Base-by-base conservation (phyloP, 1,284 basidiomycete genomes). In the Cryptococcus sp. region DNA sequence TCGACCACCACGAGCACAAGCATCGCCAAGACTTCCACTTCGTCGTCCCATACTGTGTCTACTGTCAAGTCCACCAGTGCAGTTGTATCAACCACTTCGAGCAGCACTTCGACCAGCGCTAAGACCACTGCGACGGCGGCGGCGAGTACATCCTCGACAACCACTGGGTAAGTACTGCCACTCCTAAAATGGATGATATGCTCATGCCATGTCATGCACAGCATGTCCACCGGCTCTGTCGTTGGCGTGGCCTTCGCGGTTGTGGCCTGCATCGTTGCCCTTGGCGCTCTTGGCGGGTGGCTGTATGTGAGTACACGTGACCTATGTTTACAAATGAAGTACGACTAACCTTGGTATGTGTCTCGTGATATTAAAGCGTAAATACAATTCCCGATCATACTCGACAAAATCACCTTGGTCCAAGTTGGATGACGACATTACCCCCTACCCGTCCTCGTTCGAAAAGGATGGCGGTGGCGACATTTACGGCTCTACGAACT, bases 351-450 rank as follows among this genome's bases (percentile, higher is more conserved):
- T 34, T 34, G n/a, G 13, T 34, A 34, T 34, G 13, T 34, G 29
- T 34, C 23, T 52, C 45, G 47, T 40, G 41, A 29, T 46, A 53
- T 23, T 47, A 17, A 45, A 65, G 59, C 69, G 70, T 50, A 73
- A 73, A 59, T 62, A 62, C 54, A 47, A 58, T 26, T 41, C 54
- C 11, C 56, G 69, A 23, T 61, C 64, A 4, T 68, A 69, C 54
- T 53, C 58, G n/a, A 46, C 41, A n/a, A 56, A 65, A 41, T 46
- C 61, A 13, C 63, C 69, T 10, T 76, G 74, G 74, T 46, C 64
- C 40, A 68, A 70, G 60, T 67, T 76, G 46, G 68, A 70, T 53
- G 72, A 76, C 54, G 70, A 76, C 56, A 58, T 76, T 46, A 73
- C 72, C 13, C 74, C 74, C 5, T 76, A 66, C 66, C 68, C 64